phyloP scores from a whole-genome alignment of 768 basidiomycete genomes.

The Vararia minispora region DNA sequence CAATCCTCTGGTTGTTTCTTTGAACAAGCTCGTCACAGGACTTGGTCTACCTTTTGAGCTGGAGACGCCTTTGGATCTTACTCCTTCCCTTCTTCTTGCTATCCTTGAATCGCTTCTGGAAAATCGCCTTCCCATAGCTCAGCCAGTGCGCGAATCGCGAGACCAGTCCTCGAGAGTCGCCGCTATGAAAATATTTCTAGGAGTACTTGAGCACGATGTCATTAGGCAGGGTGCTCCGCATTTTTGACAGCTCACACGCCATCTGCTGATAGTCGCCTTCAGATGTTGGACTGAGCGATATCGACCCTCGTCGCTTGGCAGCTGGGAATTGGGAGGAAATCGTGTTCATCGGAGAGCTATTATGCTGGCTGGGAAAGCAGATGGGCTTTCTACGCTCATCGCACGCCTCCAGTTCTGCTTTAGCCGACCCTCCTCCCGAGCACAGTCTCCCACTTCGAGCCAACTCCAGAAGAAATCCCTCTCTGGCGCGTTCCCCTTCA shows the following conservation, averaged over 20 bases:
- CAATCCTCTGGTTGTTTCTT: slow-evolving; percentile 9
- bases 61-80: slow-evolving; percentile 40
- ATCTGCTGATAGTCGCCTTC: too few species aligned
- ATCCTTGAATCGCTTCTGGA: slow-evolving; percentile 54
- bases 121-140: slow-evolving; percentile 38
- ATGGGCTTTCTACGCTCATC: slow-evolving; percentile 25
- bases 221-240: too few species aligned
- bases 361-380: slow-evolving; percentile 57
- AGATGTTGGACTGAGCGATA: slow-evolving; percentile 53
- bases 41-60: slow-evolving; percentile 23
- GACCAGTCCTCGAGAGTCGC: slow-evolving; percentile 35
- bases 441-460: slow-evolving; percentile 3
- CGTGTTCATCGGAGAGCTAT: slow-evolving; percentile 50
- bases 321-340: slow-evolving; percentile 56
- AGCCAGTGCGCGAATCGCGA: slow-evolving; percentile 25
- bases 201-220: slow-evolving; percentile 59
- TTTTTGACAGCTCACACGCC: too few species aligned
- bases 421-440: slow-evolving; percentile 5
- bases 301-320: slow-evolving; percentile 59
- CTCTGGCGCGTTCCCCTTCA: too few species aligned
- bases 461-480: too few species aligned
- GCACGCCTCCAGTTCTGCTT: slow-evolving; percentile 1
- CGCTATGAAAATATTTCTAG: slow-evolving; percentile 66
- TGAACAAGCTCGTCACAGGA: slow-evolving; percentile 22
- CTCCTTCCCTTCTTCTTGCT: slow-evolving; percentile 59